Evolutionary conservation across 108 stramenopile species (phyloP).

Genomic region (Nitzschia inconspicua): DNA sequence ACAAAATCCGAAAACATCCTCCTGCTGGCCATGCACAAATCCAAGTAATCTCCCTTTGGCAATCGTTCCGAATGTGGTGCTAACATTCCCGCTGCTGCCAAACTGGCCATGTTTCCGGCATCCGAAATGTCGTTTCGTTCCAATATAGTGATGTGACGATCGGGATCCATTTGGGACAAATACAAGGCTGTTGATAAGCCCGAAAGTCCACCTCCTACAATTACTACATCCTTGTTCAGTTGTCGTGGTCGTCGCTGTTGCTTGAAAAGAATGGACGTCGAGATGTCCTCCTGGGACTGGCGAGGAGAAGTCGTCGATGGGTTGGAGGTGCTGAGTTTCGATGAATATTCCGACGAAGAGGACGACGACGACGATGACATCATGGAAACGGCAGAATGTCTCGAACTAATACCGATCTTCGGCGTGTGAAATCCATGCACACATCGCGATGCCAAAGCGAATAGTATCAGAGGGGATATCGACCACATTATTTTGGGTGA

Average conservation of each 20-base stretch:
- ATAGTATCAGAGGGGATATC: no score
- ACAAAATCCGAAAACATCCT: slow-evolving; percentile 75
- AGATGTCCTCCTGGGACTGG: background rate
- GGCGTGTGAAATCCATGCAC: no score
- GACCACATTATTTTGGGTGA: no score
- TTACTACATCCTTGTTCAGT: slow-evolving; percentile 58
- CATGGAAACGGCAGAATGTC: no score
- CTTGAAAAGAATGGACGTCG: no score
- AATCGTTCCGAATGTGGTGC: slow-evolving; percentile 89
- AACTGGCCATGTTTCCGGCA: slow-evolving; percentile 30
- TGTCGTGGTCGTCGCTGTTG: background rate
- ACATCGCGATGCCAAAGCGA: no score
- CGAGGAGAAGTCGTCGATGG: background rate
- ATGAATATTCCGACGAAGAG: no score
- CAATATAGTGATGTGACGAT: slow-evolving; percentile 66
- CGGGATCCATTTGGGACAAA: slow-evolving; percentile 56
- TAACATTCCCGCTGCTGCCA: slow-evolving; percentile 85
- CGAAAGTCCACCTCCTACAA: slow-evolving; percentile 75
- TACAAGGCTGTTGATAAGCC: slow-evolving; percentile 73
- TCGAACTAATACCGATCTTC: no score
- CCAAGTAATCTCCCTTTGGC: slow-evolving; percentile 73
- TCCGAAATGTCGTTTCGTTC: slow-evolving; percentile 48
- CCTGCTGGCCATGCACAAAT: slow-evolving; percentile 75
- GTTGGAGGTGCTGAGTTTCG: background rate
- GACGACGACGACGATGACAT: no score